phyloP scores from a whole-genome alignment of 2,329 filamentous ascomycete species.

The Aspergillaceae sp. region DNA sequence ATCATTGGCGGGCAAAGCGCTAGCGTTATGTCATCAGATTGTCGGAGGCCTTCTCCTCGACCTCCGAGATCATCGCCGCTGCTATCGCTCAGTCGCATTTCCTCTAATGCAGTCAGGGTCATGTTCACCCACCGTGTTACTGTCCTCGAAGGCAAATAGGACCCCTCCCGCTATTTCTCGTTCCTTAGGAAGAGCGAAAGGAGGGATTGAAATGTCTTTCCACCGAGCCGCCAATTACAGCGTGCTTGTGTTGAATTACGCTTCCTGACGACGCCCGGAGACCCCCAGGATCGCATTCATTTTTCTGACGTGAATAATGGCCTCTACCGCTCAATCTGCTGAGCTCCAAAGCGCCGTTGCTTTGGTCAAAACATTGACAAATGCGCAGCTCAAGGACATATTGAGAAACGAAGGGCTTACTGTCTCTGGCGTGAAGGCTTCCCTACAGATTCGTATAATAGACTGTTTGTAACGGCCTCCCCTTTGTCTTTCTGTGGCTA shows the following conservation, averaged over 20 bases:
- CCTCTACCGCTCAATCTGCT: constrained; percentile 30
- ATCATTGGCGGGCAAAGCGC: too few species aligned
- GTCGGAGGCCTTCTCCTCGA: constrained; percentile 10
- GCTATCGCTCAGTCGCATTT: constrained; percentile 1
- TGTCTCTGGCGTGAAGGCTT: constrained; percentile 75
- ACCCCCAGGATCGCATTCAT: background rate
- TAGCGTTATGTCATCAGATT: constrained; percentile 26
- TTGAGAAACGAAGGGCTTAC: constrained; percentile 65
- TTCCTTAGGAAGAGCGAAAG: background rate
- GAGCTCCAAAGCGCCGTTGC: constrained; percentile 36
- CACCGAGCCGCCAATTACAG: constrained; percentile 11
- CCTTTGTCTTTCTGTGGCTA: constrained; percentile 4
- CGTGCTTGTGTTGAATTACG: constrained; percentile 14
- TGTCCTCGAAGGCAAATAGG: background rate
- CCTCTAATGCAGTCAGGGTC: background rate
- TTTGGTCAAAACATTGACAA: constrained; percentile 48
- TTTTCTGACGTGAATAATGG: constrained; percentile 20
- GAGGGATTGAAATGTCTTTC: constrained; percentile 23
- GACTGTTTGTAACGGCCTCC: constrained; percentile 53
- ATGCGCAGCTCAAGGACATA: constrained; percentile 64
- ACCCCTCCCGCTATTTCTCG: too few species aligned
- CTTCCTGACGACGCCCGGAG: constrained; percentile 10
- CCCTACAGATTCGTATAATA: constrained; percentile 69
- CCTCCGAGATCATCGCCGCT: constrained; percentile 10
- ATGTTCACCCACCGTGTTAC: background rate